A percentile compares a stretch with the other conserved stretches of the same genome.
Conservation (phyloP, 2,329 filamentous ascomycete genomes). For the Colletotrichum coccodes region DNA sequence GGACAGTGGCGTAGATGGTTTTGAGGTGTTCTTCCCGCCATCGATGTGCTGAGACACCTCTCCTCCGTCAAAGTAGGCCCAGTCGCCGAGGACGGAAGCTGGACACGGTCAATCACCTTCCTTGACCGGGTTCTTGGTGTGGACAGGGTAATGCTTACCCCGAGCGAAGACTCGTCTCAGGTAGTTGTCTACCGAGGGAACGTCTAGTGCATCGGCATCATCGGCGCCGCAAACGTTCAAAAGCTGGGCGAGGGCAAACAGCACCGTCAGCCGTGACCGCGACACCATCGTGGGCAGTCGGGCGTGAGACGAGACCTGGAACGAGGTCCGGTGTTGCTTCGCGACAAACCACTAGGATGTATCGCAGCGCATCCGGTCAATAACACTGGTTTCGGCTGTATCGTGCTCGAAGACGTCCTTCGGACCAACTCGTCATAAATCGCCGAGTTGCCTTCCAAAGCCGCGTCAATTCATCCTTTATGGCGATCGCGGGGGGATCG, state of each 20-base stretch:
- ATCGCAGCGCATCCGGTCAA: background rate
- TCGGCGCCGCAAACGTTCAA: slow-evolving; percentile 1
- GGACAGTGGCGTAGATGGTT: background rate
- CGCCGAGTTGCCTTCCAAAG: background rate
- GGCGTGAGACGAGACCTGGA: background rate
- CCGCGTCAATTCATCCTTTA: background rate
- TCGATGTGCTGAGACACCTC: slow-evolving; percentile 19
- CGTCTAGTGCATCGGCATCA: slow-evolving; percentile 1
- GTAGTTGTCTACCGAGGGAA: slow-evolving; percentile 12
- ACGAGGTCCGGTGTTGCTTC: background rate
- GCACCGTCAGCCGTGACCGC: slow-evolving; percentile 1
- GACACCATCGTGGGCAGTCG: slow-evolving; percentile 7
- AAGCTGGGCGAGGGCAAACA: slow-evolving; percentile 18
- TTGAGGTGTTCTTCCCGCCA: slow-evolving; percentile 8
- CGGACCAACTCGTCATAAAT: background rate
- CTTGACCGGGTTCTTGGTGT: background rate
- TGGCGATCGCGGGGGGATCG: background rate
- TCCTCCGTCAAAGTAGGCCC: slow-evolving; percentile 28
- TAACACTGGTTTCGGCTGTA: background rate
- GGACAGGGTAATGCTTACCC: background rate
- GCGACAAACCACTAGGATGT: background rate
- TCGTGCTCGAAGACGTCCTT: background rate
- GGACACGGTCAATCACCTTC: background rate
- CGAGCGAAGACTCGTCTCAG: slow-evolving; percentile 20
- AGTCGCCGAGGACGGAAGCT: slow-evolving; percentile 24